Evolutionary conservation across 176 grass and related monocot species (phyloP), one percentile per base, ranked within the genome.

Genomic region (Aegilops bicornis): DNA sequence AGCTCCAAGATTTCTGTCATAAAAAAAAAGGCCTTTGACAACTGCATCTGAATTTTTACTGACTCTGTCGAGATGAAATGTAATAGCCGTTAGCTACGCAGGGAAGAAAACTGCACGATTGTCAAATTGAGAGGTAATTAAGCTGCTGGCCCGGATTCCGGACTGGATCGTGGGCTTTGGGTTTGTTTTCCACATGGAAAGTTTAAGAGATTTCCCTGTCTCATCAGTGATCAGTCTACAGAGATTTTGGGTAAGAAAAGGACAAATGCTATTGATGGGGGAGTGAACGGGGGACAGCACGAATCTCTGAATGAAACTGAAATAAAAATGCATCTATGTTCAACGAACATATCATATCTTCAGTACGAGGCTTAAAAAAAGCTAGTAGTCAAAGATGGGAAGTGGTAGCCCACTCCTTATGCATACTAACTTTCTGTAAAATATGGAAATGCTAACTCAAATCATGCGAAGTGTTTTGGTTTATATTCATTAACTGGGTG

Each of bases 401-500:
- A 80, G 85, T 84, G 81, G 59, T 76, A 76, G 61, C 74, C 81
- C 81, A 80, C 76, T 69, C 76, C 68, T 69, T 85, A 17, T 75
- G 69, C 36, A 66, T 62, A 48, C 15, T 59, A 79, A 79, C 80
- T 87, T 79, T 75, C 60, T 37, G 43, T 80, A 85, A 74, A 20
- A 64, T 60, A 58, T 58, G 54, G 54, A 81, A 86, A 82, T 54
- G 72, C 64, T 61, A 42, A 54, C 78, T 86, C 78, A 68, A 81
- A 15, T 65, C 61, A 69, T 86, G 48, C 68, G 20, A 22, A 69
- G 70, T 67, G 47, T 69, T 81, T 59, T 52, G 56, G 63, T 76
- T 80, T 74, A 5, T 74, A 5, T 80, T 76, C 56, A 66, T 85
- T 84, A 31, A 15, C 7, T 68, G 36, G 33, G 61, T 77, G 25